Conservation (phyloP, 768 basidiomycete genomes). For the Chlorophyllum brunneum region DNA sequence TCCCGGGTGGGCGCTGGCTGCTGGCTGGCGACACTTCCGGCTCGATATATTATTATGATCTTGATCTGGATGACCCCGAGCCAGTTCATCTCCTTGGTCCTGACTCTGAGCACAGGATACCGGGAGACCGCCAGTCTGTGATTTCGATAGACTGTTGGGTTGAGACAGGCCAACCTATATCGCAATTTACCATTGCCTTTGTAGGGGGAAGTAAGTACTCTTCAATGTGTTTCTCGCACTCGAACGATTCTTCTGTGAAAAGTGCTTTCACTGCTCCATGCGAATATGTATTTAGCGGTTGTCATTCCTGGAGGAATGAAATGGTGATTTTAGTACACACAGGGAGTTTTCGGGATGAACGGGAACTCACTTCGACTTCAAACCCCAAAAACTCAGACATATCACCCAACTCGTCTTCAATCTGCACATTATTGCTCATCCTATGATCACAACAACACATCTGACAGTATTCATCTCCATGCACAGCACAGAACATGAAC, state of each 20-base stretch:
- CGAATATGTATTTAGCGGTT: conserved; percentile 12
- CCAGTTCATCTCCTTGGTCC: too few species aligned
- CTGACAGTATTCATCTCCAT: conserved; percentile 29
- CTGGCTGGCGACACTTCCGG: too few species aligned
- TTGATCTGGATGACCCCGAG: too few species aligned
- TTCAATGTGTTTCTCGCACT: conserved; percentile 27
- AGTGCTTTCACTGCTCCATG: conserved; percentile 12
- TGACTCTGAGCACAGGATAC: too few species aligned
- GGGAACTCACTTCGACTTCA: conserved; percentile 13
- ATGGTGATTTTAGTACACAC: background rate
- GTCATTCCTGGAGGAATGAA: conserved; percentile 8
- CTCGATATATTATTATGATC: too few species aligned
- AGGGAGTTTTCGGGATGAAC: background rate
- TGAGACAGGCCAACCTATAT: too few species aligned
- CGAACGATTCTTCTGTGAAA: conserved; percentile 15
- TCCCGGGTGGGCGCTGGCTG: too few species aligned
- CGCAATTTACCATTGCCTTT: conserved; percentile 26
- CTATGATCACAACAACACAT: conserved; percentile 29
- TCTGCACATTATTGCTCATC: conserved; percentile 27
- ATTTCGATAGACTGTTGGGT: too few species aligned
- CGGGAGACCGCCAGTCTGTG: too few species aligned
- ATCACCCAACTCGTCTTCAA: conserved; percentile 23
- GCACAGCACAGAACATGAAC: conserved; percentile 30
- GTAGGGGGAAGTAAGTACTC: too few species aligned
- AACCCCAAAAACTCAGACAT: conserved; percentile 16